A percentile compares a stretch with the other conserved stretches of the same genome.
phyloP scores from a whole-genome alignment of 78 protist genomes.

The Dictyostelium purpureum region DNA sequence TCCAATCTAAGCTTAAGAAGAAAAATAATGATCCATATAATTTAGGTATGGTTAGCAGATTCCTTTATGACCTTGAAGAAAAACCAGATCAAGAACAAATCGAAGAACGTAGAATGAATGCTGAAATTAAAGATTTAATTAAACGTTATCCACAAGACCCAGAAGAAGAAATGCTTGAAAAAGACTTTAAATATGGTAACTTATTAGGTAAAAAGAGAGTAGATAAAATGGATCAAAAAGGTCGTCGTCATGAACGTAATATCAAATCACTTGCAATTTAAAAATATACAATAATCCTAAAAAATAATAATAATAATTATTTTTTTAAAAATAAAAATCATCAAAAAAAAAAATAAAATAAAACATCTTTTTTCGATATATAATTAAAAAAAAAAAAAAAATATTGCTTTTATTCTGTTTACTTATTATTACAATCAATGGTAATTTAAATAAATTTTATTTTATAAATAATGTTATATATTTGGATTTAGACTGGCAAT shows the following conservation, averaged over 20 bases:
- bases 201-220: not conserved
- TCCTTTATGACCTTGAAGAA: constrained; percentile 53
- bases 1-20: not conserved
- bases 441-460: no score
- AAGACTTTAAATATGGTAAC: not conserved
- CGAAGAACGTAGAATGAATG: not conserved
- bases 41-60: constrained; percentile 38
- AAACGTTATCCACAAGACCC: constrained; percentile 19
- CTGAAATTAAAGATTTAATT: not conserved
- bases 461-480: no score
- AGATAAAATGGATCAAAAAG: not conserved
- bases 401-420: no score
- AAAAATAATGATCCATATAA: constrained; percentile 45
- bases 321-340: no score
- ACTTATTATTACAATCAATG: no score
- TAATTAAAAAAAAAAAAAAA: no score
- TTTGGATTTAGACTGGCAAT: no score
- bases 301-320: no score
- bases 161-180: no score
- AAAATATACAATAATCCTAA: no score
- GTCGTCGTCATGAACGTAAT: constrained; percentile 9
- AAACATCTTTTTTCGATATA: no score
- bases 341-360: no score
- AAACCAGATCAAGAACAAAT: not conserved
- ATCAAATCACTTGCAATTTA: not conserved